Evolutionary conservation across 176 grass and related monocot genomes (phyloP), one percentile per base, ranked within the genome.

Genomic region (Rhynchospora breviuscula): DNA sequence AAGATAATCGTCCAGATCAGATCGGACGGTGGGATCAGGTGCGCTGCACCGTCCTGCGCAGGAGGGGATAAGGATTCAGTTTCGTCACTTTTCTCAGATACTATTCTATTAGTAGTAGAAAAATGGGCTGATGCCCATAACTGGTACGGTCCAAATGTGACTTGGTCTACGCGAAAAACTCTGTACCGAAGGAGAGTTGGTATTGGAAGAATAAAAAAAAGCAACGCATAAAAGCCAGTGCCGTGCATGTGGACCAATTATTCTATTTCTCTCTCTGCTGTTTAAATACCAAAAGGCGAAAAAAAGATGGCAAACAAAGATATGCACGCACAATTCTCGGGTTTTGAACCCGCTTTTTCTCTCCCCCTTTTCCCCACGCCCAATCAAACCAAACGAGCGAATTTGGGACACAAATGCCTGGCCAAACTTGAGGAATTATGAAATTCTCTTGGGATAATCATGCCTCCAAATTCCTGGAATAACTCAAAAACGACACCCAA

Each of bases 361-460:
- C 46, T 59, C 45, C 18, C 13, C 45, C 79, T 81, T 60, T 46
- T 64, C 22, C 61, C 80, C 80, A 82, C 46, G 80, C 80, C 62
- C 60, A 82, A 82, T 65, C 80, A 82, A 65, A 67, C 80, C 80
- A 82, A 82, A 67, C 26, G 61, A 67, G 45, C 19, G 80, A 67
- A 82, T 82, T 82, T 82, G 60, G 61, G 79, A 82, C 79, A 66
- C 44, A 49, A 59, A 59, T 82, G 59, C 40, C 44, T 6, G 59
- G 80, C 80, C 80, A 82, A 67, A 17, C 80, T 53, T 82, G 60
- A 82, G 45, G 80, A 82, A 82, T 82, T 82, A 51, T 67, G 60
- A 82, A 29, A 82, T 82, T 82, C 80, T 82, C 80, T 82, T 67
- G 80, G 80, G 80, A 82, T 82, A 67, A 64, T 64, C 79, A 82